Evolutionary conservation across 2,329 filamentous ascomycete species (phyloP), one percentile per base, ranked within the genome.

Genomic region (Teratosphaeria zuluensis): DNA sequence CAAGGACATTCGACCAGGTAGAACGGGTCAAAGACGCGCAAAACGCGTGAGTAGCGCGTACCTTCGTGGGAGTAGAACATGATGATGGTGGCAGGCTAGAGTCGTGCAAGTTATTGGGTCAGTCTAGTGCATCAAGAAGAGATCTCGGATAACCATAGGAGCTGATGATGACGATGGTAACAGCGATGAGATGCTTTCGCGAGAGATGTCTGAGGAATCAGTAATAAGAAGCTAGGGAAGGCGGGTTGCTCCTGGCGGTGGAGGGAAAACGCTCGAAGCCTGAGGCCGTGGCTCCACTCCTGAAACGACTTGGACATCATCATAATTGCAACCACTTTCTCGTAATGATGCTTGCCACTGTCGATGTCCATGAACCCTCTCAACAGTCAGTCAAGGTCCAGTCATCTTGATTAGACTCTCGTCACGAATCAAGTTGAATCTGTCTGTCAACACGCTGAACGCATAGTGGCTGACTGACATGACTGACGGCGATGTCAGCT

Each of bases 51-150:
- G 28, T 55, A 51, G 58, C 55, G 55, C 55, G 42, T 78, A 94
- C 92, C 90, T 75, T 96, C 92, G 76, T 96, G 90, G 68, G 89
- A 95, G 77, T 96, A 97, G 72, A 96, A 96, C 92, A 96, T 96
- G 66, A 38, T 72, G 68, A 53, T 28, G 38, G 24, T n/a, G 1
- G 5, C 24, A 14, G 24, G 51, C 3, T 30, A 9, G 3, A 16
- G 24, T 30, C 19, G 24, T 53, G 51, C 51, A 6, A n/a, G 51
- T 48, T 16, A 1, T 48, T 48, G 35, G 35, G 35, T 42, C 35
- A 48, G 42, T 48, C 6, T 21, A 2, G 42, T 8, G 42, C 4
- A 2, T 19, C n/a, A n/a, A 48, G 9, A 11, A 19, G n/a, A 11
- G 21, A 21, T 21, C 8, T 19, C 42, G 21, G 42, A 19, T 48